A percentile compares a stretch with the other conserved stretches of the same genome.
Evolutionary conservation across 495 filamentous ascomycete genomes (phyloP).

Genomic region (Apodospora peruviana): DNA sequence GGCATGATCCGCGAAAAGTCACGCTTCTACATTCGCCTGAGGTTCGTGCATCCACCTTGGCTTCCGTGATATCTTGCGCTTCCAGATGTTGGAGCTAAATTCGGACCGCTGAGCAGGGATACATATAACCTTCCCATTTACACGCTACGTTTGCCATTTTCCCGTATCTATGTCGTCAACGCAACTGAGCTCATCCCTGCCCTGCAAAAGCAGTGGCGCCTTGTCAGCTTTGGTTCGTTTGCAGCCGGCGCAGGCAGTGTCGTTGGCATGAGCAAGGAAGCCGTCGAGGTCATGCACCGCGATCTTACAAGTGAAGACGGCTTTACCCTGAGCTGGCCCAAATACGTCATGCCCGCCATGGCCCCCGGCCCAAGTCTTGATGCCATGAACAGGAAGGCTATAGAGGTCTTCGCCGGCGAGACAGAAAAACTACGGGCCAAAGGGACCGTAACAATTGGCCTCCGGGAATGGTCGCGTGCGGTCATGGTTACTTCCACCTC

Average conservation of each 20-base stretch:
- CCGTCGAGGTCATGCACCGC: conserved; percentile 7
- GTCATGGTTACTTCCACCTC: conserved; percentile 11
- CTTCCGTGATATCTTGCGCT: too few relatives aligned
- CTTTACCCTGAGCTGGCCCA: conserved; percentile 9
- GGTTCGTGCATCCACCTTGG: too few relatives aligned
- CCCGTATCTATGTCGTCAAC: conserved; percentile 22
- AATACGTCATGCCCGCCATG: conserved; percentile 6
- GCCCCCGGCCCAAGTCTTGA: conserved; percentile 16
- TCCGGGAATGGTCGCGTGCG: conserved; percentile 11
- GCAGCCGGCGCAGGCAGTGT: neutral
- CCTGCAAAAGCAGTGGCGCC: conserved; percentile 15
- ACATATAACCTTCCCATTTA: conserved; percentile 23
- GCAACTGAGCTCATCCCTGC: conserved; percentile 11
- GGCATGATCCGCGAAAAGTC: too few relatives aligned
- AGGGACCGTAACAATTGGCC: neutral
- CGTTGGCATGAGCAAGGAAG: conserved; percentile 15
- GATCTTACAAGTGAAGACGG: conserved; percentile 11
- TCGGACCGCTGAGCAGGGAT: too few relatives aligned
- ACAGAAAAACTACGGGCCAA: conserved; percentile 6
- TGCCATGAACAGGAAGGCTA: conserved; percentile 11
- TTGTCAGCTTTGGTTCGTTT: conserved; percentile 12
- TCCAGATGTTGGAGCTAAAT: too few relatives aligned
- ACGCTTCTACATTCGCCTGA: too few relatives aligned
- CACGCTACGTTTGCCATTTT: conserved; percentile 18
- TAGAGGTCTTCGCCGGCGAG: conserved; percentile 10